phyloP scores from a whole-genome alignment of 1,284 basidiomycete genomes.

The Stereum hirsutum region DNA sequence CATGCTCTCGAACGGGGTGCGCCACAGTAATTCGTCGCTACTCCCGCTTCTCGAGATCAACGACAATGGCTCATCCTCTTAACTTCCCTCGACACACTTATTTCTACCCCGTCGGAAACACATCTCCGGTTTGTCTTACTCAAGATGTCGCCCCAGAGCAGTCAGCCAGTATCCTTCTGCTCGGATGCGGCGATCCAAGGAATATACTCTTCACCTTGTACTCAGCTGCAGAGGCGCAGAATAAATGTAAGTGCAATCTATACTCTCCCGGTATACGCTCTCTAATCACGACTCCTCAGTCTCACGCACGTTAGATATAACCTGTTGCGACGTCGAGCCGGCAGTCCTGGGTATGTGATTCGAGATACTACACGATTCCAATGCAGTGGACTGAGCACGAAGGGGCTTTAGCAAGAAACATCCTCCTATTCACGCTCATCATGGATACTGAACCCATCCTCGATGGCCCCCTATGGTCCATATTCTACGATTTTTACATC shows the following conservation, averaged over 20 bases:
- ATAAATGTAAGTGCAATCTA: constrained; percentile 8
- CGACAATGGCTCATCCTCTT: constrained; percentile 29
- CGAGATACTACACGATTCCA: not conserved
- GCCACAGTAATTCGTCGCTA: too few species aligned
- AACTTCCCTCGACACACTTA: constrained; percentile 33
- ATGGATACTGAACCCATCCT: constrained; percentile 19
- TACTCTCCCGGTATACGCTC: not conserved
- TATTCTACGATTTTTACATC: constrained; percentile 47
- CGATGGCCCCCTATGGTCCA: constrained; percentile 33
- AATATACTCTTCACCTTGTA: constrained; percentile 43
- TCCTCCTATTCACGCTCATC: constrained; percentile 24
- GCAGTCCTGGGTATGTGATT: constrained; percentile 38
- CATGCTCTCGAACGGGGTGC: too few species aligned
- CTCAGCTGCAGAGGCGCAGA: constrained; percentile 4
- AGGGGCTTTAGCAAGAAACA: constrained; percentile 40
- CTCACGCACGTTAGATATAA: constrained; percentile 40
- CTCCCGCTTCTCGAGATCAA: too few species aligned
- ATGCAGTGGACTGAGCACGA: too few species aligned
- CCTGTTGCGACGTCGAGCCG: constrained; percentile 51
- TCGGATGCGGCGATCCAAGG: constrained; percentile 51
- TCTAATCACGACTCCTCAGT: constrained; percentile 13
- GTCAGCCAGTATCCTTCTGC: constrained; percentile 34
- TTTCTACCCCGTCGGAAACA: constrained; percentile 53
- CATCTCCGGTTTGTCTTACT: constrained; percentile 39
- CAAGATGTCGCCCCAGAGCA: constrained; percentile 37